phyloP scores from a whole-genome alignment of 2,329 filamentous ascomycete genomes.

The Pseudodiploospora longispora region DNA sequence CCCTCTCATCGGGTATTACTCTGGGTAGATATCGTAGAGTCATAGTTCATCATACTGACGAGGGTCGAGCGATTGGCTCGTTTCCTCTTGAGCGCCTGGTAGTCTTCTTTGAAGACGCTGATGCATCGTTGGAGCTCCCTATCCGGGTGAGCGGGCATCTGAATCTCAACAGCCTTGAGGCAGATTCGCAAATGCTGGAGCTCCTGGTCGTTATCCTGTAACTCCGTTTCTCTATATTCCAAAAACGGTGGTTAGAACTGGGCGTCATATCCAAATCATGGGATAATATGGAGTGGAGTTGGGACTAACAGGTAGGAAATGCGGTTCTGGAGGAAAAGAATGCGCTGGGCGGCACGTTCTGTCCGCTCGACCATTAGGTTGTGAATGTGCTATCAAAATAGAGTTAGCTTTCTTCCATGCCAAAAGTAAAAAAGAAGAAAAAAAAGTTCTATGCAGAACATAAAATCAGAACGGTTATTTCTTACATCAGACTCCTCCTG shows the following conservation, averaged over 20 bases:
- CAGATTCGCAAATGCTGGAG: slow-evolving; percentile 54
- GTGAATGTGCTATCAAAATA: slow-evolving; percentile 47
- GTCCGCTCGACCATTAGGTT: slow-evolving; percentile 49
- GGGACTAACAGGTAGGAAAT: slow-evolving; percentile 46
- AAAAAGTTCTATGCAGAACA: background rate
- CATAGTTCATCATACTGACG: slow-evolving; percentile 19
- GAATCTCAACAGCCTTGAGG: slow-evolving; percentile 54
- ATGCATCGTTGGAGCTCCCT: slow-evolving; percentile 52
- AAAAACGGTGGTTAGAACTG: background rate
- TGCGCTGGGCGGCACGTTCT: slow-evolving; percentile 48
- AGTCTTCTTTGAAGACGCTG: slow-evolving; percentile 53
- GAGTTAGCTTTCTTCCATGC: background rate
- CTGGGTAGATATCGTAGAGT: slow-evolving; percentile 18
- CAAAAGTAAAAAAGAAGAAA: background rate
- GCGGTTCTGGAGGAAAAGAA: slow-evolving; percentile 52
- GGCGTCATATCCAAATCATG: background rate
- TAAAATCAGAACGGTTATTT: slow-evolving; percentile 1
- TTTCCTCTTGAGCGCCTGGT: slow-evolving; percentile 39
- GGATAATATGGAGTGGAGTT: background rate
- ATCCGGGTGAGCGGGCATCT: slow-evolving; percentile 44
- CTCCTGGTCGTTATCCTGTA: slow-evolving; percentile 50
- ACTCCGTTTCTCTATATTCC: slow-evolving; percentile 41
- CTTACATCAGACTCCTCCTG: slow-evolving; percentile 53
- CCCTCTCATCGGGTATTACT: slow-evolving; percentile 10
- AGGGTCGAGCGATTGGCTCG: slow-evolving; percentile 26